Evolutionary conservation across 1,284 basidiomycete species (phyloP).

Genomic region (Fomitiporia mediterranea): DNA sequence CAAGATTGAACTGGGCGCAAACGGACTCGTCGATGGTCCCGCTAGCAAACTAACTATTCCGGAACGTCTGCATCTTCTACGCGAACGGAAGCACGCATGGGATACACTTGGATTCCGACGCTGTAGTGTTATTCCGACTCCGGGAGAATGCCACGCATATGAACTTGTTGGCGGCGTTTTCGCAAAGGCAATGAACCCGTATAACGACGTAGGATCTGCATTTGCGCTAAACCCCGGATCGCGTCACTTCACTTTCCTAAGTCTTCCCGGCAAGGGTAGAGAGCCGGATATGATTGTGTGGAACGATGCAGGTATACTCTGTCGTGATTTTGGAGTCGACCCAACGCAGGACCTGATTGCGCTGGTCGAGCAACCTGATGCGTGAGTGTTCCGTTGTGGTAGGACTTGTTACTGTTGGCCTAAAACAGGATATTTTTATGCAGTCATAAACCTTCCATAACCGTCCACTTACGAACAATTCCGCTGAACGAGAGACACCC

Average conservation of each 20-base stretch:
- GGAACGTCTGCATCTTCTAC: slow-evolving; percentile 38
- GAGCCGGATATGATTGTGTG: slow-evolving; percentile 26
- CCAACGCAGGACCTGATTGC: slow-evolving; percentile 56
- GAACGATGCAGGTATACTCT: slow-evolving; percentile 38
- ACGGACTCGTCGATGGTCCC: slow-evolving; percentile 39
- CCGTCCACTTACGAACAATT: slow-evolving; percentile 38
- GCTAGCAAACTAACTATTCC: slow-evolving; percentile 16
- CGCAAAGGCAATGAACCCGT: slow-evolving; percentile 36
- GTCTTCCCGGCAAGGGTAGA: slow-evolving; percentile 34
- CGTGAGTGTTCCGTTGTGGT: not conserved
- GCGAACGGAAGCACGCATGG: slow-evolving; percentile 40
- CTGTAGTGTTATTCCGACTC: slow-evolving; percentile 30
- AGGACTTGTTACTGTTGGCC: not conserved
- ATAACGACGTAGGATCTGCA: not conserved
- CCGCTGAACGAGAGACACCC: slow-evolving; percentile 42
- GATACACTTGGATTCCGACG: slow-evolving; percentile 34
- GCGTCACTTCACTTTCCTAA: slow-evolving; percentile 34
- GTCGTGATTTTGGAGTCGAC: slow-evolving; percentile 59
- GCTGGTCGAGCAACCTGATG: slow-evolving; percentile 35
- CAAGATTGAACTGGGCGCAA: slow-evolving; percentile 42
- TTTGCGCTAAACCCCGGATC: slow-evolving; percentile 22
- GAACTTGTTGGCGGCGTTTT: slow-evolving; percentile 55
- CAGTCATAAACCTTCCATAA: slow-evolving; percentile 16
- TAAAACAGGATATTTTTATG: slow-evolving; percentile 1
- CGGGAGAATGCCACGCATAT: slow-evolving; percentile 46